phyloP scores from a whole-genome alignment of 2,329 filamentous ascomycete species.

The Trichophyton verrucosum region DNA sequence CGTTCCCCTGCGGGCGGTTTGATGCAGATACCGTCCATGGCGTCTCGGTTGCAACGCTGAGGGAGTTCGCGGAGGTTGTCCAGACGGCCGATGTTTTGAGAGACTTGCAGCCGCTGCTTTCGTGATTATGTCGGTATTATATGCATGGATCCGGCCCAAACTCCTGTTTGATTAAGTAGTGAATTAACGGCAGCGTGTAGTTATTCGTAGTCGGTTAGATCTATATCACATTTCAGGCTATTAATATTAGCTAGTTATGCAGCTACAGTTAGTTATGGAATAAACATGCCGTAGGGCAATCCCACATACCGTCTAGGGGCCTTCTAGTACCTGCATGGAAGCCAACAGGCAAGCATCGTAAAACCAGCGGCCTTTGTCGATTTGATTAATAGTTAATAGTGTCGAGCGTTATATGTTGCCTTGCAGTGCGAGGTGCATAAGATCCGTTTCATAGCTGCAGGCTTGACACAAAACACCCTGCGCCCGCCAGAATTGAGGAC shows the following conservation, averaged over 20 bases:
- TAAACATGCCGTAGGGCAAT: background rate
- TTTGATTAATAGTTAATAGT: no score
- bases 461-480: background rate
- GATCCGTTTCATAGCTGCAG: background rate
- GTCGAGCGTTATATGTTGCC: no score
- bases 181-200: no score
- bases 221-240: no score
- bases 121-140: background rate
- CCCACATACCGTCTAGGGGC: background rate
- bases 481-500: background rate
- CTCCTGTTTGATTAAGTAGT: background rate
- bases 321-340: background rate
- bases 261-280: background rate
- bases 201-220: no score
- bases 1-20: slow-evolving; percentile 32
- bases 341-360: background rate
- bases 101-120: slow-evolving; percentile 18
- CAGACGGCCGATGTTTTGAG: slow-evolving; percentile 27
- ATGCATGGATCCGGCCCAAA: background rate
- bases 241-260: background rate
- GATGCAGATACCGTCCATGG: slow-evolving; percentile 37
- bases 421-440: background rate
- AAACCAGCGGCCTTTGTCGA: no score
- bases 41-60: slow-evolving; percentile 35
- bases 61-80: slow-evolving; percentile 35